Percentiles rank a stretch among this genome's conserved stretches.
Conservation (phyloP, 208 protist species). For the Trypanosoma boissoni region DNA sequence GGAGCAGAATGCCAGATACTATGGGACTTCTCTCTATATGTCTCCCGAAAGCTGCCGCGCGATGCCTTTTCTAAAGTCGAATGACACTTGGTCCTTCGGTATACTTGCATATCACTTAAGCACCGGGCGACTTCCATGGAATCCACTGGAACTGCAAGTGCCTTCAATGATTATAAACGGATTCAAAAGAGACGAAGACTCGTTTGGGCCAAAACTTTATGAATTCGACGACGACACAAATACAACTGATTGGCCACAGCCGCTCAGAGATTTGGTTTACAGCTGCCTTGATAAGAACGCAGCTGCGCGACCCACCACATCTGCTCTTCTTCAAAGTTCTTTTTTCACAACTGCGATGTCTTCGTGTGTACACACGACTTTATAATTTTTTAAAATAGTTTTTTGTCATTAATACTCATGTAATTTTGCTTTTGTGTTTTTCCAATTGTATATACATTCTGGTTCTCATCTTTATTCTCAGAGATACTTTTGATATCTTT, state of each 20-base stretch:
- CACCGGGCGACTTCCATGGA: slow-evolving; percentile 69
- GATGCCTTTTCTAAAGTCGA: slow-evolving; percentile 37
- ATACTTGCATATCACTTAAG: slow-evolving; percentile 71
- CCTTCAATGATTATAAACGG: slow-evolving; percentile 66
- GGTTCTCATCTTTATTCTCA: too few relatives aligned
- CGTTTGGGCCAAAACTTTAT: slow-evolving; percentile 54
- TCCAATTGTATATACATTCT: slow-evolving; percentile 5
- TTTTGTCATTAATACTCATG: background rate
- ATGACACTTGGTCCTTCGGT: slow-evolving; percentile 84
- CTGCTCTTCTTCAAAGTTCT: slow-evolving; percentile 50
- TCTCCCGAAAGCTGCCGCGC: slow-evolving; percentile 78
- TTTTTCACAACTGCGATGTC: slow-evolving; percentile 33
- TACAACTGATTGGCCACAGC: slow-evolving; percentile 22
- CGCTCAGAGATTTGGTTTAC: slow-evolving; percentile 54
- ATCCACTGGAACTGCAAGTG: slow-evolving; percentile 42
- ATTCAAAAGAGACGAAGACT: slow-evolving; percentile 28
- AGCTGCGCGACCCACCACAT: slow-evolving; percentile 45
- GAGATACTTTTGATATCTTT: too few relatives aligned
- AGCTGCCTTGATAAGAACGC: slow-evolving; percentile 56
- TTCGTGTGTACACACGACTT: background rate
- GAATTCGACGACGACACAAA: slow-evolving; percentile 32
- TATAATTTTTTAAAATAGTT: slow-evolving; percentile 8
- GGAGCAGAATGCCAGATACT: background rate
- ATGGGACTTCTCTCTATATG: slow-evolving; percentile 70
- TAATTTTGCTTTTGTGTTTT: slow-evolving; percentile 23